Conservation (phyloP, 75 land plant genomes). For the Pseudotsuga menziesii region DNA sequence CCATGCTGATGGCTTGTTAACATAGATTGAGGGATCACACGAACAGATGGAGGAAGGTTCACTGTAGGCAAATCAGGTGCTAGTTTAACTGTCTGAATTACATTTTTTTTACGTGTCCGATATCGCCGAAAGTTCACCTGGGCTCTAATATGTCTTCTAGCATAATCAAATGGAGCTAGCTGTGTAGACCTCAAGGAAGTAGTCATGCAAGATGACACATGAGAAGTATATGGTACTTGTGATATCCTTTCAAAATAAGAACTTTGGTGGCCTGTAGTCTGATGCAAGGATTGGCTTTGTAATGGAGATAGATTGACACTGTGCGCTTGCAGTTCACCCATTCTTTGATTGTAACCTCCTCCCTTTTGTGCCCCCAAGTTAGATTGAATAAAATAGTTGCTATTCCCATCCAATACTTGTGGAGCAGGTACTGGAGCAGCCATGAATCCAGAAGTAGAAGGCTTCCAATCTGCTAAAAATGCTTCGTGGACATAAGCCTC, state of each 20-base stretch:
- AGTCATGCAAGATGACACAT: background rate
- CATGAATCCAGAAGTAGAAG: slow-evolving; percentile 16
- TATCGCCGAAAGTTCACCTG: slow-evolving; percentile 19
- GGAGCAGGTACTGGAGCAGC: slow-evolving; percentile 22
- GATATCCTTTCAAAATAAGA: slow-evolving; percentile 1
- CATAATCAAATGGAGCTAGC: slow-evolving; percentile 1
- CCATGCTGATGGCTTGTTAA: slow-evolving; percentile 17
- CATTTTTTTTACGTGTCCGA: slow-evolving; percentile 28
- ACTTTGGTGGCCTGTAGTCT: slow-evolving; percentile 1
- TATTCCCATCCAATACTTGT: background rate
- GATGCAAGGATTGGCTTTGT: background rate
- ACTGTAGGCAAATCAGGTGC: slow-evolving; percentile 92
- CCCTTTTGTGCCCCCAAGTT: slow-evolving; percentile 2
- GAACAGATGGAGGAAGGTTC: slow-evolving; percentile 88
- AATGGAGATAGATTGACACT: slow-evolving; percentile 6
- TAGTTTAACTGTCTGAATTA: slow-evolving; percentile 60
- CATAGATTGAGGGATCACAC: slow-evolving; percentile 72
- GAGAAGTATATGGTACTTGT: slow-evolving; percentile 10
- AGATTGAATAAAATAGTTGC: background rate
- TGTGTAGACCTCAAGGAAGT: slow-evolving; percentile 2
- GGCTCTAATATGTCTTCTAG: slow-evolving; percentile 12
- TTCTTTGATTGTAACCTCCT: slow-evolving; percentile 6
- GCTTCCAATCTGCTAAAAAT: slow-evolving; percentile 63
- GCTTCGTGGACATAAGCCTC: slow-evolving; percentile 77
- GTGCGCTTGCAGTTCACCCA: background rate